Evolutionary conservation across 129 eudicot genomes (phyloP).

Genomic region (Pseudognaphalium luteoalbum): DNA sequence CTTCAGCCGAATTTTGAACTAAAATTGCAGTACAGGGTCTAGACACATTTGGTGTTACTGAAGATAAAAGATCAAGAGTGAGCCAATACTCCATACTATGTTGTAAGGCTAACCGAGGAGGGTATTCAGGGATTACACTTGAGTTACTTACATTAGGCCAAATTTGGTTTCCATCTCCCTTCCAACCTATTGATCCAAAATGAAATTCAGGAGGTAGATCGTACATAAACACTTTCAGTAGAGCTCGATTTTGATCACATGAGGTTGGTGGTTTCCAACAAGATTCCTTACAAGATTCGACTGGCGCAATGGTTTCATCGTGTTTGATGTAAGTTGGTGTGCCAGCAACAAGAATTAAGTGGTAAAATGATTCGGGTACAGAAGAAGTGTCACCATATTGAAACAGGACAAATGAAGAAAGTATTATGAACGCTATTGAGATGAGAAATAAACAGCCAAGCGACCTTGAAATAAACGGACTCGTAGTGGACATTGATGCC

Average conservation of each 20-base stretch:
- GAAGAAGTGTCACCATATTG: too few species aligned
- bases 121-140: conserved; percentile 59
- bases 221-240: conserved; percentile 72
- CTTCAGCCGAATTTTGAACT: conserved; percentile 54
- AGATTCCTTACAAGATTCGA: conserved; percentile 13
- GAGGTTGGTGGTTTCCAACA: background rate
- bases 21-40: conserved; percentile 65
- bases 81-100: conserved; percentile 92
- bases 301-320: background rate
- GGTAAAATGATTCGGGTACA: too few species aligned
- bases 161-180: conserved; percentile 38
- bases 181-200: conserved; percentile 84
- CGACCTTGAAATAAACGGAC: too few species aligned
- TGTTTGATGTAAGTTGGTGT: too few species aligned
- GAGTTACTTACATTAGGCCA: conserved; percentile 69
- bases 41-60: conserved; percentile 37
- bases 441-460: too few species aligned
- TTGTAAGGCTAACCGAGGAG: conserved; percentile 81
- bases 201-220: conserved; percentile 81
- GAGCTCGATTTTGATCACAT: conserved; percentile 37
- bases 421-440: too few species aligned
- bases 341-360: too few species aligned
- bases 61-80: conserved; percentile 83
- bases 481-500: too few species aligned
- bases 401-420: too few species aligned